phyloP scores from a whole-genome alignment of 2,329 filamentous ascomycete species.

The Cercospora sp. region DNA sequence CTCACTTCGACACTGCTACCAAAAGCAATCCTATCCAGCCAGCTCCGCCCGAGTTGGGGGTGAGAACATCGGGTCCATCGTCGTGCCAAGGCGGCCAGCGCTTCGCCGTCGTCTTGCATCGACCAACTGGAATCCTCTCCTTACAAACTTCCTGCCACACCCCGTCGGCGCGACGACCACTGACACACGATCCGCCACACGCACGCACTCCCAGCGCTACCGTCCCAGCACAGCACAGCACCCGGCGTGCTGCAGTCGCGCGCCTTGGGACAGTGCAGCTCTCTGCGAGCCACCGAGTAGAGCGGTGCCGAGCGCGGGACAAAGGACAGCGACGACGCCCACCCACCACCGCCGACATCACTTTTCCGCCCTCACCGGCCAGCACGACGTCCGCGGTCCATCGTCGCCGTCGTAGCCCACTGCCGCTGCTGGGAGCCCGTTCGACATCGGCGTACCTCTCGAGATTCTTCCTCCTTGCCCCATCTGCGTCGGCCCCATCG shows the following conservation, averaged over 20 bases:
- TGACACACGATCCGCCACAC: slow-evolving; percentile 1
- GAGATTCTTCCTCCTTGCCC: neutral
- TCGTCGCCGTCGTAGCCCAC: neutral
- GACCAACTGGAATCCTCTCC: slow-evolving; percentile 2
- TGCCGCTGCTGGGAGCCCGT: neutral
- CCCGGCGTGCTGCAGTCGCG: slow-evolving; percentile 11
- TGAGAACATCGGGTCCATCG: neutral
- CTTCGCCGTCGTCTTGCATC: slow-evolving; percentile 1
- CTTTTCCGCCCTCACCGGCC: neutral
- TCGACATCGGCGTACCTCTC: neutral
- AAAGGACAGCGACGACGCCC: neutral
- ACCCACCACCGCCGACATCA: neutral
- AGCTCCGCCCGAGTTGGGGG: neutral
- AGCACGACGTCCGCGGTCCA: neutral
- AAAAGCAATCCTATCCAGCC: neutral
- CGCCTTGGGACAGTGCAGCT: neutral
- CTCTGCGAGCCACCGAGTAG: neutral
- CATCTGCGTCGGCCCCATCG: neutral
- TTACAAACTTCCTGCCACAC: slow-evolving; percentile 1
- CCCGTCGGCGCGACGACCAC: neutral
- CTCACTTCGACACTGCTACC: neutral
- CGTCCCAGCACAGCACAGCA: neutral
- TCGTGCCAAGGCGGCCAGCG: neutral
- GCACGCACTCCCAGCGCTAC: neutral
- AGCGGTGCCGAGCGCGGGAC: slow-evolving; percentile 1